phyloP scores from a whole-genome alignment of 805 yeast genomes.

The Yarrowia hollandica region DNA sequence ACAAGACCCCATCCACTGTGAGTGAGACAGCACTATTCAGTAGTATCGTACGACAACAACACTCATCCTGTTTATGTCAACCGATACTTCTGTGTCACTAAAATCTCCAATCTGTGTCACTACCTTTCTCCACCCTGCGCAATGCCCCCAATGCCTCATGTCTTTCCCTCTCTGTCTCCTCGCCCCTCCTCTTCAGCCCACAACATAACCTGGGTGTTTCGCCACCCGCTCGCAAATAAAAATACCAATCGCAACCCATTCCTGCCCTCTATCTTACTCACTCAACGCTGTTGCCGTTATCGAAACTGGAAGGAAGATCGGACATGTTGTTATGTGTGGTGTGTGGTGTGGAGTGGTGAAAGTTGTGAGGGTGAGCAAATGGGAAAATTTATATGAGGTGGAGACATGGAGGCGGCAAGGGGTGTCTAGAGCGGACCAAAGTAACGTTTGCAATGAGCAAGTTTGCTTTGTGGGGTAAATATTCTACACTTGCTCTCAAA shows the following conservation, averaged over 20 bases:
- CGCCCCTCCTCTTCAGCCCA: background rate
- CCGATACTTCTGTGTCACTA: too few species aligned
- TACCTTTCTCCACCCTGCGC: too few species aligned
- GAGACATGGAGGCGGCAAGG: conserved; percentile 2
- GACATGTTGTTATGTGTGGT: conserved; percentile 16
- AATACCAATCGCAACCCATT: background rate
- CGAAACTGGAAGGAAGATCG: conserved; percentile 29
- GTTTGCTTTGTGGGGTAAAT: background rate
- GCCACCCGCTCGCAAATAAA: background rate
- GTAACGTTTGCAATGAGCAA: background rate
- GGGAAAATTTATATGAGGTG: background rate
- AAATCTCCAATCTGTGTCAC: too few species aligned
- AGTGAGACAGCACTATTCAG: too few species aligned
- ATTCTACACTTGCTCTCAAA: background rate
- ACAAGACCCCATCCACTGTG: too few species aligned
- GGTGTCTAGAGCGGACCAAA: too few species aligned
- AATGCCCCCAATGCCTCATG: too few species aligned
- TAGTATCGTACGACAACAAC: too few species aligned
- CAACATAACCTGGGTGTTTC: background rate
- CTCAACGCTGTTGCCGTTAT: conserved; percentile 27
- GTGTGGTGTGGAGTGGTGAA: background rate
- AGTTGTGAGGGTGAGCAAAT: background rate
- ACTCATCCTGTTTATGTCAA: too few species aligned
- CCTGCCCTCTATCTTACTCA: background rate
- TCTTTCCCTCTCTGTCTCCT: too few species aligned